Conservation (phyloP, 257 asterid genomes). For the Penstemon newberryi region DNA sequence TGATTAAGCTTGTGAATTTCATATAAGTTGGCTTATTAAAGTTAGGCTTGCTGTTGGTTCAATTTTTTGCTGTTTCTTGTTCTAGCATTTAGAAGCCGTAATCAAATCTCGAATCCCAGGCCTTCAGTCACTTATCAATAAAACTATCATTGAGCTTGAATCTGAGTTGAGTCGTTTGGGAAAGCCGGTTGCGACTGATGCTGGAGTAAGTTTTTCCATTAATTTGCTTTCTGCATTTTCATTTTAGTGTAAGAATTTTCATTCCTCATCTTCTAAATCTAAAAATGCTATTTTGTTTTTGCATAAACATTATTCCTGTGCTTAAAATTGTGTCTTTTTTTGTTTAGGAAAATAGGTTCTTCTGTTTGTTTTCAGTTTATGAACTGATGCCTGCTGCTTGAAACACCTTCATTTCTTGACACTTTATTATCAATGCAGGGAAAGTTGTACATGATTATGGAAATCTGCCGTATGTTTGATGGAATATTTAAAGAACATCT, state of each 20-base stretch:
- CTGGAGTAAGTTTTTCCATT: conserved; percentile 56
- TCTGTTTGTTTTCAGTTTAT: conserved; percentile 7
- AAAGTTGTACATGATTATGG: conserved; percentile 75
- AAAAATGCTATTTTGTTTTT: neutral
- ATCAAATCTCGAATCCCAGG: conserved; percentile 83
- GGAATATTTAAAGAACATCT: conserved; percentile 80
- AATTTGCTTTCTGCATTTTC: conserved; percentile 2
- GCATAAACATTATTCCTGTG: neutral
- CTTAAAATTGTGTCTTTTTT: conserved; percentile 13
- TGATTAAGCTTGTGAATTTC: conserved; percentile 1
- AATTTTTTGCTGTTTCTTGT: conserved; percentile 17
- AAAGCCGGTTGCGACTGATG: conserved; percentile 77
- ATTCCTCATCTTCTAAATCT: neutral
- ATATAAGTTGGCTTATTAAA: conserved; percentile 15
- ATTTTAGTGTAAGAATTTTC: neutral
- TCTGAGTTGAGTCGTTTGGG: conserved; percentile 74
- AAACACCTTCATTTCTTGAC: conserved; percentile 9
- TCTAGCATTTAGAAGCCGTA: conserved; percentile 74
- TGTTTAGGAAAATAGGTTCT: neutral
- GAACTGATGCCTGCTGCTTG: conserved; percentile 17
- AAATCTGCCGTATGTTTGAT: conserved; percentile 71
- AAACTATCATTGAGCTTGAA: conserved; percentile 73
- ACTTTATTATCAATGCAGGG: conserved; percentile 44
- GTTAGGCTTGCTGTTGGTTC: conserved; percentile 15
- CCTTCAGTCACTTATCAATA: conserved; percentile 75